Evolutionary conservation across 2,329 filamentous ascomycete species (phyloP).

Genomic region (Colletotrichum godetiae): DNA sequence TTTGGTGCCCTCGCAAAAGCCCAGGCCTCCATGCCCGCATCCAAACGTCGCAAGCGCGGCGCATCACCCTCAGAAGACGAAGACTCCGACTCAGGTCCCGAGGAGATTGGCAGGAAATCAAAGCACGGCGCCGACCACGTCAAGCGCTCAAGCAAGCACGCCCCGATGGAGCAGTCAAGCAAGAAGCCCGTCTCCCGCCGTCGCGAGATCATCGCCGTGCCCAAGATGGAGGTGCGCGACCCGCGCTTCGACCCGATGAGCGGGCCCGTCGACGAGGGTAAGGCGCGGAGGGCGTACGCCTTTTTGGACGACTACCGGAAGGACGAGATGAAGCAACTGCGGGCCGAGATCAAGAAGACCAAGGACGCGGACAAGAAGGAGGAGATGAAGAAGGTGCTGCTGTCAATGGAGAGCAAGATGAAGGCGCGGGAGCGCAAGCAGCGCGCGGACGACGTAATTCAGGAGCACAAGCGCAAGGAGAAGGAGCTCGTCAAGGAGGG

Average conservation of each 20-base stretch:
- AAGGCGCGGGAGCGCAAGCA: conserved; percentile 78
- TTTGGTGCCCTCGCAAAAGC: conserved; percentile 93
- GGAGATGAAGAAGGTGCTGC: conserved; percentile 76
- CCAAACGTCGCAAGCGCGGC: conserved; percentile 45
- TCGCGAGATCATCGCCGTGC: conserved; percentile 75
- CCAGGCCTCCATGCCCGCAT: conserved; percentile 72
- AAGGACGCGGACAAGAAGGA: conserved; percentile 76
- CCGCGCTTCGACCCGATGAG: conserved; percentile 84
- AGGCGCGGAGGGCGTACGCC: conserved; percentile 78
- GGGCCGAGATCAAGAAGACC: conserved; percentile 70
- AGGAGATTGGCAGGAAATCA: conserved; percentile 46
- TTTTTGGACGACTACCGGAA: conserved; percentile 91
- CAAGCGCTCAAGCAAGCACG: conserved; percentile 80
- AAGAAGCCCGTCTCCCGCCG: conserved; percentile 86
- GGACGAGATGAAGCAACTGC: conserved; percentile 83
- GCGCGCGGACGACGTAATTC: conserved; percentile 74
- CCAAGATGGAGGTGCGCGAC: conserved; percentile 76
- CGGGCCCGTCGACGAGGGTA: conserved; percentile 63
- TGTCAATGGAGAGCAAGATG: conserved; percentile 82
- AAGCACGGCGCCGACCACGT: conserved; percentile 46
- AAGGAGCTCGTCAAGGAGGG: conserved; percentile 87
- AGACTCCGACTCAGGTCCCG: conserved; percentile 38
- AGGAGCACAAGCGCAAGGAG: conserved; percentile 83
- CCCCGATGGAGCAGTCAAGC: conserved; percentile 83
- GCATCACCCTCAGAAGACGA: conserved; percentile 43